Evolutionary conservation across 2,329 filamentous ascomycete species (phyloP).

Genomic region (Chalaropsis thielavioides): DNA sequence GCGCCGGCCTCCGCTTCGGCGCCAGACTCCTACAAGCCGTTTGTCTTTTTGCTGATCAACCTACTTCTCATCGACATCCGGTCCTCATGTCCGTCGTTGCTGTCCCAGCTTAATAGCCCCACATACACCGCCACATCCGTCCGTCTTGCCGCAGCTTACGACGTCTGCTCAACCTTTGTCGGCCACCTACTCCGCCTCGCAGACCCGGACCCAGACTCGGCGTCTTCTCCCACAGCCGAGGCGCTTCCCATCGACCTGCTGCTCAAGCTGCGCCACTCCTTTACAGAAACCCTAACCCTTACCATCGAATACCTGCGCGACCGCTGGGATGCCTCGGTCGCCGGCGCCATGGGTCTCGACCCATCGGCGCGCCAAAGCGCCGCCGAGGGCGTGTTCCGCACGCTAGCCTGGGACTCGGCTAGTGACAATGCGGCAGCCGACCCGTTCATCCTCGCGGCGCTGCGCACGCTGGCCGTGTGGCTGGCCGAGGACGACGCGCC

Average conservation of each 20-base stretch:
- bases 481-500: slow-evolving; percentile 54
- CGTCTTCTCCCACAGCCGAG: background rate
- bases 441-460: slow-evolving; percentile 42
- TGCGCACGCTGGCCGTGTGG: slow-evolving; percentile 49
- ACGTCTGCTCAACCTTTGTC: slow-evolving; percentile 47
- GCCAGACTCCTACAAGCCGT: slow-evolving; percentile 33
- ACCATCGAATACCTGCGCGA: slow-evolving; percentile 53
- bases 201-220: slow-evolving; percentile 26
- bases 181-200: slow-evolving; percentile 42
- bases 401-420: slow-evolving; percentile 45
- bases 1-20: slow-evolving; percentile 21
- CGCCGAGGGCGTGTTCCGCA: slow-evolving; percentile 32
- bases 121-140: slow-evolving; percentile 37
- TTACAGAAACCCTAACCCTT: slow-evolving; percentile 49
- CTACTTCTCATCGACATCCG: slow-evolving; percentile 53
- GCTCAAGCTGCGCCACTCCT: slow-evolving; percentile 43
- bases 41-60: slow-evolving; percentile 48
- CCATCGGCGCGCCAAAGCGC: slow-evolving; percentile 36
- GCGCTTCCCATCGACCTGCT: slow-evolving; percentile 30
- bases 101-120: slow-evolving; percentile 41
- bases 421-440: slow-evolving; percentile 37
- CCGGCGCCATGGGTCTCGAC: slow-evolving; percentile 47
- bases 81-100: slow-evolving; percentile 44
- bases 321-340: slow-evolving; percentile 52
- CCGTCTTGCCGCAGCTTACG: slow-evolving; percentile 46